A percentile compares a stretch with the other conserved stretches of the same genome.
These are phyloP conservation scores for Arthrobotrys sphaeroides DNA, from an alignment of 2,329 filamentous ascomycete genomes.

Conservation along the genomic window DNA sequence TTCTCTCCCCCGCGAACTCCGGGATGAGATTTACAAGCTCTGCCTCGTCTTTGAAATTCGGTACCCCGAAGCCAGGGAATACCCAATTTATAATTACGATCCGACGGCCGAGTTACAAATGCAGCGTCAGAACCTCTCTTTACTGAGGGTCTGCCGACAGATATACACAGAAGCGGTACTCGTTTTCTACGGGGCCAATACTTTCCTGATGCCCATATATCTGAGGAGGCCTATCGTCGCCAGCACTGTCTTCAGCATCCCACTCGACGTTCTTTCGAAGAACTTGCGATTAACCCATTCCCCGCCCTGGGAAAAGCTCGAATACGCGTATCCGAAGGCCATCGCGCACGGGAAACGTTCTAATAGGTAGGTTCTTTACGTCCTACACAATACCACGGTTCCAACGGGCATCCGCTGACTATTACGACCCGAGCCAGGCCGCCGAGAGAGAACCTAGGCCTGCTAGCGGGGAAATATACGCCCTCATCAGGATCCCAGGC, in stretches of 20 bases:
- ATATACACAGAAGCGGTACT: slow-evolving; percentile 1
- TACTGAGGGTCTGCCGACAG: slow-evolving; percentile 12
- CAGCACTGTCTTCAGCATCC: too few species aligned
- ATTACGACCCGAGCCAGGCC: too few species aligned
- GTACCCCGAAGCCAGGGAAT: not conserved
- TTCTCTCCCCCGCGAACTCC: slow-evolving; percentile 28
- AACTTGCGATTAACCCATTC: not conserved
- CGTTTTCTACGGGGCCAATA: slow-evolving; percentile 9
- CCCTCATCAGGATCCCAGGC: not conserved
- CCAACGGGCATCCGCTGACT: too few species aligned
- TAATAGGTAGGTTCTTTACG: too few species aligned
- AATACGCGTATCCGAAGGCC: not conserved
- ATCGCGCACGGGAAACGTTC: too few species aligned
- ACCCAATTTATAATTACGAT: not conserved
- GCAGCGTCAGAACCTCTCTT: not conserved
- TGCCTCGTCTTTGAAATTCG: not conserved
- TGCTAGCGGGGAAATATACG: too few species aligned
- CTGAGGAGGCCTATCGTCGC: not conserved
- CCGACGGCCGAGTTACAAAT: not conserved
- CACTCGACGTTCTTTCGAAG: too few species aligned
- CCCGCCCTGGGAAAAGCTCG: slow-evolving; percentile 9
- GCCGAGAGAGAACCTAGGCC: too few species aligned
- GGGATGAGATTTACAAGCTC: slow-evolving; percentile 26
- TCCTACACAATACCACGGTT: too few species aligned
- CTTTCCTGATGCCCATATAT: not conserved